phyloP scores from a whole-genome alignment of 805 yeast genomes.

The Candida golubevii region DNA sequence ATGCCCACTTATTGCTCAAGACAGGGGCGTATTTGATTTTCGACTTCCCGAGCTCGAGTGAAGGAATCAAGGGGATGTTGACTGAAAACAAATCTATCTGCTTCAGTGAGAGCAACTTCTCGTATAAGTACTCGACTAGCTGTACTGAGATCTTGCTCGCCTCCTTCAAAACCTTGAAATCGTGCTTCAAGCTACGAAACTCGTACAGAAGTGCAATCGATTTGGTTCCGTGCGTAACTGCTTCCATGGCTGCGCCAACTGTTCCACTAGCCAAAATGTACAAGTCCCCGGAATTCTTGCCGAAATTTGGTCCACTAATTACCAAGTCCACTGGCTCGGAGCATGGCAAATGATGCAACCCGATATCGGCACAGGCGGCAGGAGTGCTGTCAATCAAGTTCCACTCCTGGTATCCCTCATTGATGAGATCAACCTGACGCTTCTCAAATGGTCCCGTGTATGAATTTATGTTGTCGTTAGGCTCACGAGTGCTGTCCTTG shows the following conservation, averaged over 20 bases:
- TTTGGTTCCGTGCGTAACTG: constrained; percentile 64
- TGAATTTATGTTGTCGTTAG: constrained; percentile 37
- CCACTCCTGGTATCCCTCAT: constrained; percentile 67
- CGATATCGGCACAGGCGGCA: constrained; percentile 91
- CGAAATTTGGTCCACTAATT: constrained; percentile 92
- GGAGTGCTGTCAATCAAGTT: constrained; percentile 88
- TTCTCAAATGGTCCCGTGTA: constrained; percentile 65
- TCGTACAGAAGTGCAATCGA: constrained; percentile 85
- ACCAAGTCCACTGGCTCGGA: constrained; percentile 71
- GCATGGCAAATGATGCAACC: constrained; percentile 61
- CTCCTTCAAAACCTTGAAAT: constrained; percentile 45
- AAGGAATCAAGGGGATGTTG: constrained; percentile 70
- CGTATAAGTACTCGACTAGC: constrained; percentile 54
- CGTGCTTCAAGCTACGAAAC: constrained; percentile 53
- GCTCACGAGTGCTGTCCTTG: constrained; percentile 35
- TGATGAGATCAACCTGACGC: constrained; percentile 40
- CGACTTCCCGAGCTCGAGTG: constrained; percentile 51
- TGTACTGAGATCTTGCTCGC: constrained; percentile 69
- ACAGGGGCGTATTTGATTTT: constrained; percentile 73
- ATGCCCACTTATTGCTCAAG: constrained; percentile 73
- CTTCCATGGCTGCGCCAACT: constrained; percentile 96
- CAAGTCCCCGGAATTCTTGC: constrained; percentile 85
- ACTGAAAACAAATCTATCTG: constrained; percentile 72
- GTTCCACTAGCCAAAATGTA: constrained; percentile 92
- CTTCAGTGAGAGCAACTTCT: constrained; percentile 48